These are phyloP conservation scores for Fraxinus sp. DNA, from an alignment of 305 asterid genomes.

Conservation along the genomic window DNA sequence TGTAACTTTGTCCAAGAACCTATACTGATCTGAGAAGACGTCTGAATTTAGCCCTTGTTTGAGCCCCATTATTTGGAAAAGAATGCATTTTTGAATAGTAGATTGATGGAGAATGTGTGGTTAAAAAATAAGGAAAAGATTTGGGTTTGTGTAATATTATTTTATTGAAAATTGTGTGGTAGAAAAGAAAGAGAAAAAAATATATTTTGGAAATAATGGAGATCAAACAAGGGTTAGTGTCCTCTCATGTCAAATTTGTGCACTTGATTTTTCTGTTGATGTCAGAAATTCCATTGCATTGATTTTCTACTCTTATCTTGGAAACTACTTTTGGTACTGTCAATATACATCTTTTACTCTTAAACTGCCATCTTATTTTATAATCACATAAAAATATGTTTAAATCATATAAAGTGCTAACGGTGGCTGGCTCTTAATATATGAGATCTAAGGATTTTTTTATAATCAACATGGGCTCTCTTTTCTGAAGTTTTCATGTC, in stretches of 20 bases:
- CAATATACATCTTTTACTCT: not conserved
- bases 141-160: no score
- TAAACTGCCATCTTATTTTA: not conserved
- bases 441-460: constrained; percentile 13
- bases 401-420: not conserved
- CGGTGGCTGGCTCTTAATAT: constrained; percentile 7
- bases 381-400: not conserved
- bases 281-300: not conserved
- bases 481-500: constrained; percentile 39
- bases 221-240: not conserved
- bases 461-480: constrained; percentile 21
- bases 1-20: constrained; percentile 6
- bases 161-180: no score
- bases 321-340: constrained; percentile 5
- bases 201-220: no score
- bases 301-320: constrained; percentile 7
- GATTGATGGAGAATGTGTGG: no score
- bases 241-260: constrained; percentile 12
- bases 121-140: no score
- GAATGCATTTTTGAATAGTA: no score
- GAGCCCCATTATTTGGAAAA: no score
- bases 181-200: no score
- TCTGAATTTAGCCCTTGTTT: not conserved
- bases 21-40: not conserved
- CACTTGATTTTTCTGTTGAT: not conserved